Conservation (phyloP, 2,329 filamentous ascomycete genomes). For the Apiospora rasikravindrae region DNA sequence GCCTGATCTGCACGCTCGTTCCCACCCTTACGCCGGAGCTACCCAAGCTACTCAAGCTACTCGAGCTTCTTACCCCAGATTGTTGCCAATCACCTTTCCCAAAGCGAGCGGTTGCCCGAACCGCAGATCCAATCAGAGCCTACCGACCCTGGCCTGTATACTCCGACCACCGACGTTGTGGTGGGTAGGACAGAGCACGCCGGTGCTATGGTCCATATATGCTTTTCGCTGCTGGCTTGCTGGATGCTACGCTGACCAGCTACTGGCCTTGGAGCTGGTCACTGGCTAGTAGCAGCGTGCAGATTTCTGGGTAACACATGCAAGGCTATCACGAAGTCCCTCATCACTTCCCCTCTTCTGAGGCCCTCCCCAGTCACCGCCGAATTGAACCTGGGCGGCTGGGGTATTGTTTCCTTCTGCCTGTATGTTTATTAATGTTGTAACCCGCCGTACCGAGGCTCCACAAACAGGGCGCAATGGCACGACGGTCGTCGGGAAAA, state of each 20-base stretch:
- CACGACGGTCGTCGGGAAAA: not conserved
- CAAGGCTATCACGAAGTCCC: slow-evolving; percentile 1
- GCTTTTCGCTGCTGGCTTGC: not conserved
- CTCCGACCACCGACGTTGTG: not conserved
- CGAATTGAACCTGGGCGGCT: not conserved
- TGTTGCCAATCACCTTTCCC: not conserved
- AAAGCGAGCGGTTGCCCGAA: not conserved
- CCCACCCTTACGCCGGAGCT: not conserved
- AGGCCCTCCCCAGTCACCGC: not conserved
- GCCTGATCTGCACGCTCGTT: not conserved
- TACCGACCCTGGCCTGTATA: not conserved
- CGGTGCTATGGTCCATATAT: not conserved
- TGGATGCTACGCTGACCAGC: not conserved
- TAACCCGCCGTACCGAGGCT: not conserved
- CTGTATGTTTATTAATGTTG: not conserved
- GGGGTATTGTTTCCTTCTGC: not conserved
- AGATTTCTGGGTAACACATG: not conserved
- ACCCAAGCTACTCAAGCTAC: not conserved
- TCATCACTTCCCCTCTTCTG: not conserved
- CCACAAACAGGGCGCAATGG: not conserved
- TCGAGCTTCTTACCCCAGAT: slow-evolving; percentile 14
- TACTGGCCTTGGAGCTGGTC: not conserved
- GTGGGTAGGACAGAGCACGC: not conserved
- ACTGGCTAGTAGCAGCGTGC: not conserved
- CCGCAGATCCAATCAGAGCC: not conserved